These are phyloP conservation scores for Paecilomyces sp. DNA, from an alignment of 2,329 filamentous ascomycete genomes.

Conservation along the genomic window DNA sequence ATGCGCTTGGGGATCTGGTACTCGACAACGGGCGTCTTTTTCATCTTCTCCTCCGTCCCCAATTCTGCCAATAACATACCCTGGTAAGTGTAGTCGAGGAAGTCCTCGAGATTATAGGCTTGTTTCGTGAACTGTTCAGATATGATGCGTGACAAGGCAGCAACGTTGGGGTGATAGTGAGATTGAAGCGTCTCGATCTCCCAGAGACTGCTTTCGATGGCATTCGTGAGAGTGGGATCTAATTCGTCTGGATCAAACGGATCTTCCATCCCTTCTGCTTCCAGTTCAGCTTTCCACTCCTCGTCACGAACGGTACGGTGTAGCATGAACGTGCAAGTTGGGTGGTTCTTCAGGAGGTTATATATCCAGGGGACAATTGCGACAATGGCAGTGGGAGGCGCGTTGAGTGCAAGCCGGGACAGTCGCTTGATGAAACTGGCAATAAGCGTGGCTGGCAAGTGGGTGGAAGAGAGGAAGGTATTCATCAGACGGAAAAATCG, in stretches of 20 bases:
- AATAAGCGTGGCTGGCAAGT: conserved; percentile 83
- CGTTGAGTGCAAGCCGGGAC: conserved; percentile 73
- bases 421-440: conserved; percentile 97
- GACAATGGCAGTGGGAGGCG: conserved; percentile 83
- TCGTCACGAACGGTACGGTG: conserved; percentile 63
- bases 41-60: conserved; percentile 57
- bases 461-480: conserved; percentile 82
- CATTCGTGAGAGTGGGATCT: conserved; percentile 77
- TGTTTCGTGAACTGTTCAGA: conserved; percentile 97
- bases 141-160: conserved; percentile 86
- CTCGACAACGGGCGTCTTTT: conserved; percentile 81
- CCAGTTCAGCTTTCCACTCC: conserved; percentile 52
- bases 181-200: conserved; percentile 84
- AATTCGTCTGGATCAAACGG: conserved; percentile 68
- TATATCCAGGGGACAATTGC: conserved; percentile 89
- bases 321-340: conserved; percentile 90
- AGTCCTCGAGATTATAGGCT: conserved; percentile 92
- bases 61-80: conserved; percentile 75
- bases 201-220: conserved; percentile 92
- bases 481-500: conserved; percentile 89
- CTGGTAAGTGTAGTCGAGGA: conserved; percentile 84
- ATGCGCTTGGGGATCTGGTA: conserved; percentile 89
- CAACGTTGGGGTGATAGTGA: conserved; percentile 96
- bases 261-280: conserved; percentile 60
- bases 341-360: conserved; percentile 85